Conservation (phyloP, 2,329 filamentous ascomycete species). For the Tolypocladium tropicale region DNA sequence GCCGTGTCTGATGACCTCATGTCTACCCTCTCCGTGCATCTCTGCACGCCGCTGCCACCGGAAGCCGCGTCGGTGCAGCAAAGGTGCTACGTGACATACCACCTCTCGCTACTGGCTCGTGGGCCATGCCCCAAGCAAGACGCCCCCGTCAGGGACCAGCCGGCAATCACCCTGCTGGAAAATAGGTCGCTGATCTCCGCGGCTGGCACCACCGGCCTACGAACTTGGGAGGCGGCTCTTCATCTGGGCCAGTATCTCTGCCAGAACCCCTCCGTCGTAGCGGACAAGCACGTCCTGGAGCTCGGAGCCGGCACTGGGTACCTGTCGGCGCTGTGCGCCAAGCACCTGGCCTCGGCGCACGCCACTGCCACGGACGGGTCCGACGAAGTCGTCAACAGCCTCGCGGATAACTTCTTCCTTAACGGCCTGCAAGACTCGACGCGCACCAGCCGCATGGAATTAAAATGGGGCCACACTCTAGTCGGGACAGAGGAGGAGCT, state of each 20-base stretch:
- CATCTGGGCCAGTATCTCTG: slow-evolving; percentile 63
- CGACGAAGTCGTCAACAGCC: slow-evolving; percentile 56
- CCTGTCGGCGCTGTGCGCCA: slow-evolving; percentile 63
- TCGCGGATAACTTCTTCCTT: slow-evolving; percentile 58
- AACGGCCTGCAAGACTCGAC: slow-evolving; percentile 48
- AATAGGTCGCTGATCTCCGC: slow-evolving; percentile 59
- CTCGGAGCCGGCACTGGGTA: slow-evolving; percentile 71
- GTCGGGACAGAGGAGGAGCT: slow-evolving; percentile 45
- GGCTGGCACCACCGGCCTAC: slow-evolving; percentile 62
- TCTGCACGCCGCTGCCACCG: slow-evolving; percentile 52
- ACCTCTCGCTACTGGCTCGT: slow-evolving; percentile 24
- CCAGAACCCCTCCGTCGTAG: slow-evolving; percentile 31
- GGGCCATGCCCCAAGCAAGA: slow-evolving; percentile 10
- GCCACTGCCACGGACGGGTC: slow-evolving; percentile 67
- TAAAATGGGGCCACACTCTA: slow-evolving; percentile 55
- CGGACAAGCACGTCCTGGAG: slow-evolving; percentile 53
- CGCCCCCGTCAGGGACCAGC: not conserved
- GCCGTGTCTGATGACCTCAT: slow-evolving; percentile 77
- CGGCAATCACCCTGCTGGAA: slow-evolving; percentile 54
- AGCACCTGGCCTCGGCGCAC: slow-evolving; percentile 46
- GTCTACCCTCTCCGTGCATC: slow-evolving; percentile 52
- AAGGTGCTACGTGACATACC: slow-evolving; percentile 68
- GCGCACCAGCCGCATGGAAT: slow-evolving; percentile 37
- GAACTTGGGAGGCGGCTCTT: slow-evolving; percentile 74
- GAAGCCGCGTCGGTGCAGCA: slow-evolving; percentile 57